Base-by-base conservation (phyloP, 1,284 basidiomycete species). In the Trametes sp. region DNA sequence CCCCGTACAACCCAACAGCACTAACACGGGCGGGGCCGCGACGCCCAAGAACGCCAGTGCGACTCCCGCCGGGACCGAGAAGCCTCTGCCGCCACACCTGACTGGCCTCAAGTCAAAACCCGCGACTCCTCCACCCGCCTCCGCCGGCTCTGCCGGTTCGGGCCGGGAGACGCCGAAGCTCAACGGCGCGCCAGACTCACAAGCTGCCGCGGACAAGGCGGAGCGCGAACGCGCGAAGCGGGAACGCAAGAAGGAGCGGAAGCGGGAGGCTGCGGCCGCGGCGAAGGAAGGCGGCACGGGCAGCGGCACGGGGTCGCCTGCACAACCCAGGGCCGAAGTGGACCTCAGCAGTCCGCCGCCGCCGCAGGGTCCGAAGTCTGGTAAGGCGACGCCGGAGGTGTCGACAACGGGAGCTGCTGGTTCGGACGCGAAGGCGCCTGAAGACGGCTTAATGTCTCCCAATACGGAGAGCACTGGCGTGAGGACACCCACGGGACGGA, bases 401-500 rank as follows among this genome's bases (percentile, higher is more conserved):
- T 60, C 74, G 10, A 61, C 67, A 19, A 23, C 38, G 2, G 66
- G 68, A 2, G 73, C 75, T 49, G 60, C 65, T 19, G 66, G 68
- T 26, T 70, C 73, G 14, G 74, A 73, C 10, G 21, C 69, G 62
- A 41, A 78, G 78, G 48, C 75, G 69, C 42, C 62, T 4, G 84
- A 83, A 67, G 81, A 82, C 45, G 77, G 78, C 31, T 70, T 83
- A 38, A 75, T 77, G 61, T 81, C 81, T 7, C 87, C 88, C 16
- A 80, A 78, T 33, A 85, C 82, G 26, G 88, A 89, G 60, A 80
- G 81, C 66, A 79, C 85, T 0, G 90, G 91, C 9, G 78, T 80
- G 33, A 82, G 89, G 57, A 90, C 89, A 41, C 89, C 91, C 26
- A 89, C 87, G 66, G 81, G 84, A 53, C 81, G 81, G 57, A 81